Conservation (phyloP, 1,284 basidiomycete genomes). For the Phylloboletellus chloephorus region DNA sequence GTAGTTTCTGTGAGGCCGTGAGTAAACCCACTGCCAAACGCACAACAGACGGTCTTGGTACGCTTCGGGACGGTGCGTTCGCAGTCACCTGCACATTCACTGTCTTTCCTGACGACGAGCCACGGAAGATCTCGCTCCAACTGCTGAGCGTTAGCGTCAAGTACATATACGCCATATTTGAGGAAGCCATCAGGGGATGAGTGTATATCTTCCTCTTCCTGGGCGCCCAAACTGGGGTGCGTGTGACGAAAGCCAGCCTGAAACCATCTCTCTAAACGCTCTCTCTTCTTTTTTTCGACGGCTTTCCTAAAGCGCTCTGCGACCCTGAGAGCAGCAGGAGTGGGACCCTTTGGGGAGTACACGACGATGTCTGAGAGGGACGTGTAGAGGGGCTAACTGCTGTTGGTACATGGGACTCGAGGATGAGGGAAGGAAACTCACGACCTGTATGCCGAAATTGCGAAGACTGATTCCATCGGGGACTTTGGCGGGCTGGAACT, state of each 20-base stretch:
- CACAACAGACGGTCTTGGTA: not conserved
- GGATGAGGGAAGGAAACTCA: conserved; percentile 38
- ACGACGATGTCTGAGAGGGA: conserved; percentile 62
- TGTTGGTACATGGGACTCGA: conserved; percentile 4
- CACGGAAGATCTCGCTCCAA: conserved; percentile 27
- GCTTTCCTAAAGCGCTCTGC: conserved; percentile 38
- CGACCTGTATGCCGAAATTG: conserved; percentile 81
- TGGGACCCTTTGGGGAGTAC: conserved; percentile 46
- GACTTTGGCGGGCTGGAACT: conserved; percentile 61
- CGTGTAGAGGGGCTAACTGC: conserved; percentile 48
- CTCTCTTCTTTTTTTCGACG: conserved; percentile 36
- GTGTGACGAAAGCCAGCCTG: conserved; percentile 14
- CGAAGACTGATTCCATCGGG: conserved; percentile 72
- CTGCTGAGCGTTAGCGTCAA: conserved; percentile 40
- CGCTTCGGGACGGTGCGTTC: conserved; percentile 5
- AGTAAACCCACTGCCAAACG: conserved; percentile 3
- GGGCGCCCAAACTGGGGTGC: conserved; percentile 4
- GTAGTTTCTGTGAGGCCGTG: conserved; percentile 22
- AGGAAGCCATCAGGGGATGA: conserved; percentile 35
- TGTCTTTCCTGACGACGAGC: conserved; percentile 28
- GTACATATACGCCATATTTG: conserved; percentile 59
- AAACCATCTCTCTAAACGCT: conserved; percentile 28
- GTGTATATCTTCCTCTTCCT: conserved; percentile 17
- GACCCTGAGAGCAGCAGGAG: conserved; percentile 37
- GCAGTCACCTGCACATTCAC: conserved; percentile 21